phyloP scores from a whole-genome alignment of 305 asterid genomes.

The Rubia balearica region DNA sequence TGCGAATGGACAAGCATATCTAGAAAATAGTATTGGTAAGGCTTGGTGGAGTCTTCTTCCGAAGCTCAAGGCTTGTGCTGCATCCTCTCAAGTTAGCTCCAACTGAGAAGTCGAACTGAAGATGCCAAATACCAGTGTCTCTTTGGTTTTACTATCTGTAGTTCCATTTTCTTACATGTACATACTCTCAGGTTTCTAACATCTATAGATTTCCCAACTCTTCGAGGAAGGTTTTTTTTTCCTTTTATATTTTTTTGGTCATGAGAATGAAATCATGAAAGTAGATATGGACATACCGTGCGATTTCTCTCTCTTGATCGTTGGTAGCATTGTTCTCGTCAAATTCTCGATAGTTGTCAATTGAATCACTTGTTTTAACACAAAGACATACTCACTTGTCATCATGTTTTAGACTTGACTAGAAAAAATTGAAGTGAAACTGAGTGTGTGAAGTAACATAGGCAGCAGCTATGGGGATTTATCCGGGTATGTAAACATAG shows the following conservation, averaged over 20 bases:
- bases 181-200: not conserved
- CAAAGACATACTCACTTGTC: too few species aligned
- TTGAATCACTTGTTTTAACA: too few species aligned
- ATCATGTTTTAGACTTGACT: too few species aligned
- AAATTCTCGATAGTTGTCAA: too few species aligned
- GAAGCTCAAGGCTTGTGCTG: constrained; percentile 73
- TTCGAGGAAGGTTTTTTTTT: not conserved
- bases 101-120: not conserved
- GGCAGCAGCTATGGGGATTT: too few species aligned
- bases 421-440: too few species aligned
- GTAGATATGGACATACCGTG: too few species aligned
- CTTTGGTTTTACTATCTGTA: constrained; percentile 8
- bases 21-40: constrained; percentile 62
- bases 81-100: constrained; percentile 17
- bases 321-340: too few species aligned
- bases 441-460: too few species aligned
- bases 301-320: not conserved
- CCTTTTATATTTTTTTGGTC: too few species aligned
- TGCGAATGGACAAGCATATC: constrained; percentile 79
- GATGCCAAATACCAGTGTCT: not conserved
- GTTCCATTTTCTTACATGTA: constrained; percentile 16
- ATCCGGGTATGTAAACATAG: too few species aligned
- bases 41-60: constrained; percentile 99
- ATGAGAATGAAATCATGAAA: too few species aligned
- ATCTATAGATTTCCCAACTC: not conserved